Percentiles rank a stretch among this genome's conserved stretches.
These are phyloP conservation scores for Apiospora arundinis DNA, from an alignment of 2,329 filamentous ascomycete species.

Conservation along the genomic window DNA sequence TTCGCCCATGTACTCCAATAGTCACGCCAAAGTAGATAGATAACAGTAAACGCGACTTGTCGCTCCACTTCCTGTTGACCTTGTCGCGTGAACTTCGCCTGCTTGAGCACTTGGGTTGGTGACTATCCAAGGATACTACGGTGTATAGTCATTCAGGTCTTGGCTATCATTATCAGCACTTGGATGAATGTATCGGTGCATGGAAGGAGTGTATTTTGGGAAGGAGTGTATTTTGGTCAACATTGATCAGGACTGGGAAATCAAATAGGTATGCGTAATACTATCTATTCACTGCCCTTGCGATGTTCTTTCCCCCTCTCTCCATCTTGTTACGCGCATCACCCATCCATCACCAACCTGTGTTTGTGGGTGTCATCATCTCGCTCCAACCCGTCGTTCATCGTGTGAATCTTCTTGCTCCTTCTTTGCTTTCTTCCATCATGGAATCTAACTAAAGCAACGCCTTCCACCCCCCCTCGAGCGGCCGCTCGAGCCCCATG, in stretches of 20 bases:
- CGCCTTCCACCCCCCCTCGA: slow-evolving; percentile 40
- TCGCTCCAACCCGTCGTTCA: too few species aligned
- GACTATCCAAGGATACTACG: not conserved
- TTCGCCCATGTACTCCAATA: too few species aligned
- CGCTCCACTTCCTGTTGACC: too few species aligned
- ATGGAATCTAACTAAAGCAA: too few species aligned
- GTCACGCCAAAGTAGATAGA: too few species aligned
- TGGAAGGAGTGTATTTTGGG: too few species aligned
- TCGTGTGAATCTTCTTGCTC: not conserved
- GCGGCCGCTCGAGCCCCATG: slow-evolving; percentile 39
- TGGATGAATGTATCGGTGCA: not conserved
- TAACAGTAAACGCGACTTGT: too few species aligned
- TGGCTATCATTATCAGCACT: too few species aligned
- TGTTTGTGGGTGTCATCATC: not conserved
- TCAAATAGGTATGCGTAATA: not conserved
- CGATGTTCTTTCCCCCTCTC: not conserved
- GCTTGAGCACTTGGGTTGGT: not conserved
- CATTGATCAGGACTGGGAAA: not conserved
- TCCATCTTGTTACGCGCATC: not conserved
- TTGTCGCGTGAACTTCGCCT: too few species aligned
- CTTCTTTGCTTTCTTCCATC: not conserved
- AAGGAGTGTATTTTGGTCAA: not conserved
- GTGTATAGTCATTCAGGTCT: too few species aligned
- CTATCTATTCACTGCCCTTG: not conserved
- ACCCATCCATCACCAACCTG: too few species aligned